Evolutionary conservation across 2,329 filamentous ascomycete species (phyloP), one percentile per base, ranked within the genome.

Genomic region (Diplodia mutila): DNA sequence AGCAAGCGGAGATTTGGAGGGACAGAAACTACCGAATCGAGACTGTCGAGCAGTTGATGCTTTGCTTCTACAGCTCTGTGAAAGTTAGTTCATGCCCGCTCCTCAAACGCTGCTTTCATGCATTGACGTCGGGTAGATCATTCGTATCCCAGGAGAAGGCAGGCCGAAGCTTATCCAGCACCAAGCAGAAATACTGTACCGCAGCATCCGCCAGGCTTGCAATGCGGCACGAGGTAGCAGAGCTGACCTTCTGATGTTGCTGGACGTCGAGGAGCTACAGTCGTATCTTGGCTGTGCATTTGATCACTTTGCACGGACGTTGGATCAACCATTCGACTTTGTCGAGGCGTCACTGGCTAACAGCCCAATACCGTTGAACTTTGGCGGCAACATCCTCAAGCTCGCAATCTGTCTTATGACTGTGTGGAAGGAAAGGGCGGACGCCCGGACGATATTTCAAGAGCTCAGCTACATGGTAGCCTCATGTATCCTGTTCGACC

Each of bases 311-410:
- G 75, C 82, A 2, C 74, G 73, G 0, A 75, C 79, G 42, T 73
- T 85, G 4, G 77, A 84, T 55, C 73, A 73, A 0, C 82, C 84
- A 3, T 86, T 86, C 71, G 81, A 86, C 70, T 86, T 86, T 69
- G 80, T 85, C 48, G 73, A 82, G 61, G 80, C 80, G 4, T 80
- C 83, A 1, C 78, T 83, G 9, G 71, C 74, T 3, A 78, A 80
- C 48, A 84, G 79, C 65, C 83, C 83, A 0, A 83, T 85, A 69
- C 80, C 83, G 48, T 72, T 73, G 16, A 78, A 84, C 65, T 84
- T 85, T 72, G 81, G 81, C 21, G 83, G 81, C 3, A 83, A 85
- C 69, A 84, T 85, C 23, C 73, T 85, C 5, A 81, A 83, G 67
- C 75, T 85, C 1, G 83, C 82, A 11, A 76, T 82, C 7, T 76